Evolutionary conservation across 352 stramenopile genomes (phyloP).

Genomic region (Pythium chondricola): DNA sequence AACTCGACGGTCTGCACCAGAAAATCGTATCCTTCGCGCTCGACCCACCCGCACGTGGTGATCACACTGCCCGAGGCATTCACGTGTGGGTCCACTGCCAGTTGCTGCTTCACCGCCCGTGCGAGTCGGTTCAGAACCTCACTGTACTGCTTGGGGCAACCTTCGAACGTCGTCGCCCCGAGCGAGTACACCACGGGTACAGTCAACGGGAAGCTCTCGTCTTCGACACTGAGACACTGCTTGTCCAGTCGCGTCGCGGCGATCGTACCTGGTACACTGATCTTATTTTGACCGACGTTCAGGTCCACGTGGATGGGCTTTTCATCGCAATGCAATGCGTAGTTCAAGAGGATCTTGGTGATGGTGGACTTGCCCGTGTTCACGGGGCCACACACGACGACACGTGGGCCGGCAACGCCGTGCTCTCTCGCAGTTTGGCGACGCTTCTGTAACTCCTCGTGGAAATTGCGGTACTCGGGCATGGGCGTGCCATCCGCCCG

Average conservation of each 20-base stretch:
- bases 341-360: background rate
- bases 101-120: background rate
- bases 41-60: background rate
- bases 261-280: background rate
- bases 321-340: background rate
- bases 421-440: background rate
- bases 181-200: background rate
- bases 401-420: background rate
- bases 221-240: background rate
- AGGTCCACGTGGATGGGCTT: background rate
- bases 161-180: background rate
- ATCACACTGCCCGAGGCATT: background rate
- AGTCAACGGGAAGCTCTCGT: background rate
- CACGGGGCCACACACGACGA: background rate
- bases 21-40: background rate
- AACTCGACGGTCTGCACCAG: background rate
- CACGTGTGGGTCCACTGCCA: background rate
- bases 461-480: background rate
- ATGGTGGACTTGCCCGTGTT: background rate
- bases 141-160: background rate
- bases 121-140: background rate
- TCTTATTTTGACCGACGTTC: background rate
- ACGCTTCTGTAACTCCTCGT: background rate
- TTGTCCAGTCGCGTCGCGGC: background rate
- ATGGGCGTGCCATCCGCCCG: background rate